phyloP scores from a whole-genome alignment of 192 early-diverging fungal species.

The Chytriomyces sp. region DNA sequence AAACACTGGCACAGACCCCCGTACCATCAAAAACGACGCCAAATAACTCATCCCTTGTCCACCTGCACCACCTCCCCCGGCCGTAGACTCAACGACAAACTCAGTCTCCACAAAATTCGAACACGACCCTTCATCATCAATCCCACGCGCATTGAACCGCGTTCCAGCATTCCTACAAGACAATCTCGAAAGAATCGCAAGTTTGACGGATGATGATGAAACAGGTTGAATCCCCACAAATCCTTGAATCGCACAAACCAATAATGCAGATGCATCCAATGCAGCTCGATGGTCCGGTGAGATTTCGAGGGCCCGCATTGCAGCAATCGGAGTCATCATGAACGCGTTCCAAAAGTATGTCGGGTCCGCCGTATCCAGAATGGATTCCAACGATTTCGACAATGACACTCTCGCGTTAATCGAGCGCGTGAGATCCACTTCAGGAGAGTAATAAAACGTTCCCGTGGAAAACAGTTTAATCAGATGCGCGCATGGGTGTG shows the following conservation, averaged over 20 bases:
- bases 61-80: too few relatives aligned
- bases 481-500: slow-evolving; percentile 79
- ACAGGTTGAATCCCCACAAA: slow-evolving; percentile 64
- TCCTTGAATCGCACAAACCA: slow-evolving; percentile 79
- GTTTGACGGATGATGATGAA: slow-evolving; percentile 10
- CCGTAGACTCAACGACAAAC: slow-evolving; percentile 67
- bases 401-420: slow-evolving; percentile 62
- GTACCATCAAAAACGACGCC: slow-evolving; percentile 73
- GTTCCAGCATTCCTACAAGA: slow-evolving; percentile 86
- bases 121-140: slow-evolving; percentile 95
- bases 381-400: neutral
- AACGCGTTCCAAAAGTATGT: slow-evolving; percentile 93
- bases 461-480: slow-evolving; percentile 82
- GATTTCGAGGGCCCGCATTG: slow-evolving; percentile 77
- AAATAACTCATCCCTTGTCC: slow-evolving; percentile 15
- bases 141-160: slow-evolving; percentile 90
- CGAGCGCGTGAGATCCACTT: slow-evolving; percentile 83
- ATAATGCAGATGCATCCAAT: slow-evolving; percentile 76
- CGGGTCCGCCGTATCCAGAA: slow-evolving; percentile 67
- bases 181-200: slow-evolving; percentile 71
- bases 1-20: slow-evolving; percentile 73
- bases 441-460: slow-evolving; percentile 90
- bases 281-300: slow-evolving; percentile 62
- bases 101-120: slow-evolving; percentile 99
- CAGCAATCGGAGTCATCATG: slow-evolving; percentile 78